Conservation (phyloP, 2,329 filamentous ascomycete species). For the Fonsecaea multimorphosa region DNA sequence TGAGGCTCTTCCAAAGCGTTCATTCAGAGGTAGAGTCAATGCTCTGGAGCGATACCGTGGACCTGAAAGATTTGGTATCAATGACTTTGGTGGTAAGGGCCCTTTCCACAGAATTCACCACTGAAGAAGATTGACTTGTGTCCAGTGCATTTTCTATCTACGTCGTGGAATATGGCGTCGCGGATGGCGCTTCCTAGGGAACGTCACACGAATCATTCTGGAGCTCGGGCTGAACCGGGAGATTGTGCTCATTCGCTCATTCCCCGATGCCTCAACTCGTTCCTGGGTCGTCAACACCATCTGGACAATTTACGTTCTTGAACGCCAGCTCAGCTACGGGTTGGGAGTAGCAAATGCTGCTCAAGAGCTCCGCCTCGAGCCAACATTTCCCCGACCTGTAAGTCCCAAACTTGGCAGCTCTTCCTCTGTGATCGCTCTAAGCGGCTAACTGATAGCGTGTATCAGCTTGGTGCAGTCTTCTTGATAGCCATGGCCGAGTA, state of each 20-base stretch:
- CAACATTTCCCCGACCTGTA: slow-evolving; percentile 14
- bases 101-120: slow-evolving; percentile 5
- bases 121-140: slow-evolving; percentile 7
- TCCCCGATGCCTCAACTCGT: slow-evolving; percentile 12
- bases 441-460: slow-evolving; percentile 9
- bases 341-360: slow-evolving; percentile 14
- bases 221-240: slow-evolving; percentile 15
- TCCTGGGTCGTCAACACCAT: slow-evolving; percentile 8
- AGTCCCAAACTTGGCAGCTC: slow-evolving; percentile 4
- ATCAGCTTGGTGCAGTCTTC: slow-evolving; percentile 14
- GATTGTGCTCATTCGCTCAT: slow-evolving; percentile 11
- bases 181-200: slow-evolving; percentile 16
- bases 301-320: slow-evolving; percentile 14
- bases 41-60: background rate
- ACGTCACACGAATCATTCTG: slow-evolving; percentile 14
- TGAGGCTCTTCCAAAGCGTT: slow-evolving; percentile 11
- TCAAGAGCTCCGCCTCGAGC: slow-evolving; percentile 14
- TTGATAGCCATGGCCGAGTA: slow-evolving; percentile 13
- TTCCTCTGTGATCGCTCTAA: slow-evolving; percentile 2
- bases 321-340: slow-evolving; percentile 17
- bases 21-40: slow-evolving; percentile 12
- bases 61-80: too few species aligned
- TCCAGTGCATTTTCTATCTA: slow-evolving; percentile 14
- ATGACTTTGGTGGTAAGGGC: slow-evolving; percentile 10
- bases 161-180: slow-evolving; percentile 11